phyloP scores from a whole-genome alignment of 1,139 yeast genomes.

The Torulaspora pretoriensis region DNA sequence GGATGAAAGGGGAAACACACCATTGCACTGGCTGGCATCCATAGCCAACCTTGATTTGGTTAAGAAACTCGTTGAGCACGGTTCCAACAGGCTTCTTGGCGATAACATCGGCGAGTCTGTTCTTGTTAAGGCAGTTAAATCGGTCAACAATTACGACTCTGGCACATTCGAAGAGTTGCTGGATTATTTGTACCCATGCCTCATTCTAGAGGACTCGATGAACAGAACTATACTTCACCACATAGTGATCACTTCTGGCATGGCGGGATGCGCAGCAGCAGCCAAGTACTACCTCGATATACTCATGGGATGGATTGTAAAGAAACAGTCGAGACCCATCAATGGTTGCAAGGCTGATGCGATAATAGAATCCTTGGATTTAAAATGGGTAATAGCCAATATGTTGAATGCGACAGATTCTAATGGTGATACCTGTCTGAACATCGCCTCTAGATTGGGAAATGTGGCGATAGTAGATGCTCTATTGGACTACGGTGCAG shows the following conservation, averaged over 20 bases:
- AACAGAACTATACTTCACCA: conserved; percentile 91
- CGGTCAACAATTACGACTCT: conserved; percentile 78
- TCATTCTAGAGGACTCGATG: conserved; percentile 66
- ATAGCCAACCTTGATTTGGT: conserved; percentile 75
- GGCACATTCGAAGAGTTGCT: conserved; percentile 69
- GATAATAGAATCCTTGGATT: conserved; percentile 41
- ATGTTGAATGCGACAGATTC: conserved; percentile 75
- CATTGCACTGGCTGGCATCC: conserved; percentile 95
- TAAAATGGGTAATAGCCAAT: conserved; percentile 60
- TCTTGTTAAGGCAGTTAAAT: conserved; percentile 79
- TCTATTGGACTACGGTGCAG: conserved; percentile 81
- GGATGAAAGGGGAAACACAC: conserved; percentile 89
- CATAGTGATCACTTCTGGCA: conserved; percentile 74
- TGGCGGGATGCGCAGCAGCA: conserved; percentile 64
- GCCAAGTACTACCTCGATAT: conserved; percentile 73
- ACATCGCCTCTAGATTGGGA: conserved; percentile 86
- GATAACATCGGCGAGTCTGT: conserved; percentile 90
- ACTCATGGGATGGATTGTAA: conserved; percentile 76
- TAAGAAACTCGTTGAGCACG: conserved; percentile 64
- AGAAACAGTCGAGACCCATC: conserved; percentile 29
- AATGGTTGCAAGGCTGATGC: conserved; percentile 39
- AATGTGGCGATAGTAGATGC: conserved; percentile 76
- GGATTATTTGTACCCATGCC: conserved; percentile 71
- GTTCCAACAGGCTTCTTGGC: conserved; percentile 60
- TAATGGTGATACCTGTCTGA: conserved; percentile 85